Base-by-base conservation (phyloP, 108 stramenopile species). In the Aurantiochytrium sp. region DNA sequence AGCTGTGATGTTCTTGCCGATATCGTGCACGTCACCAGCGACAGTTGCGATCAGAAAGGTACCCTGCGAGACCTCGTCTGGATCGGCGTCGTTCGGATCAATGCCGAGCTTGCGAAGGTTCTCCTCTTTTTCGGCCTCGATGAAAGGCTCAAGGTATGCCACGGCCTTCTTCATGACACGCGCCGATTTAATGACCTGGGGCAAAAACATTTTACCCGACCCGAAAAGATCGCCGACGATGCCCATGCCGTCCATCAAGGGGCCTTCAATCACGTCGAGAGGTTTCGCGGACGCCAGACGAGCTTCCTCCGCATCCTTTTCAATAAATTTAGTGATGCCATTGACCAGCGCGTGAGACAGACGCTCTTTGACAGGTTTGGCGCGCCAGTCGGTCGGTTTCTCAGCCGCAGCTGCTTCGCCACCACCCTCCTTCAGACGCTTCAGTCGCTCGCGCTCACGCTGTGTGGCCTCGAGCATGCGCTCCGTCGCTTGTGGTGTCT, bases 131-230 rank as follows among this genome's bases (percentile, higher is more conserved):
- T 99, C 99, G 92, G 96, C 93, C 90, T 99, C 99, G 98, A 99
- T 99, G 93, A 97, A 99, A 4, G 99, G 99, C 59, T 99, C 93
- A 58, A 99, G 91, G 88, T 98, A 98, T 5, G 98, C 98, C 44
- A 99, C 99, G 59, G 99, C 99, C 93, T 99, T 99, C 96, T 99
- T 99, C 99, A 99, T 99, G 1, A 99, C 99, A 51, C 99, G 97
- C 45, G 99, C 99, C 49, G 96, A 97, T 91, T 99, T 99, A 92
- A 99, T 99, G 59, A 99, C 99, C 95, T 99, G 99, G 45, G 99
- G 99, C 88, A 99, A 93, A 89, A 99, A 99, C 99, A 99, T 99
- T 92, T 99, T 99, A 64, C 99, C 99, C 53, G 97, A 91, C 44
- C 99, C 99, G 90, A 99, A 99, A 55, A 99, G 92, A 92, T 99